A percentile compares a stretch with the other conserved stretches of the same genome.
Evolutionary conservation across 2,329 filamentous ascomycete species (phyloP).

Genomic region (Fusarium chuoi): DNA sequence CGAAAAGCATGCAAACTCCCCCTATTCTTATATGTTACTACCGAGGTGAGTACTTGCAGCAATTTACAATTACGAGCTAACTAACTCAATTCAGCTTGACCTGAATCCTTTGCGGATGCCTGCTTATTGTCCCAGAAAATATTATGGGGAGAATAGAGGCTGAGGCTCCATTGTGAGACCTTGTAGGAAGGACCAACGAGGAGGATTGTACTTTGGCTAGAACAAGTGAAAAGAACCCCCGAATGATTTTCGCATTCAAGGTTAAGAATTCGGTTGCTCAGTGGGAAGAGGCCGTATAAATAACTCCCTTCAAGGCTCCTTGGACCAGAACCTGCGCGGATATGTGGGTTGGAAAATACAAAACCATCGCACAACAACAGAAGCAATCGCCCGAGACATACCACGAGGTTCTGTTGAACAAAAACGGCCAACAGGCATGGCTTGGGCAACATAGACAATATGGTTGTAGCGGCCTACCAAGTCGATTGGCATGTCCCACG

Average conservation of each 20-base stretch:
- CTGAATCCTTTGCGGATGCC: conserved; percentile 4
- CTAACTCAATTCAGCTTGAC: conserved; percentile 18
- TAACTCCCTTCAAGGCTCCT: neutral
- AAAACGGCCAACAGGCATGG: conserved; percentile 20
- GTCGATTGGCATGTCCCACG: neutral
- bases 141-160: conserved; percentile 8
- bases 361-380: conserved; percentile 9
- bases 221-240: neutral
- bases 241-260: neutral
- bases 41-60: conserved; percentile 24
- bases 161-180: conserved; percentile 35
- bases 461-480: neutral
- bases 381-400: conserved; percentile 17
- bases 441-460: neutral
- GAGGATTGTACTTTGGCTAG: conserved; percentile 1
- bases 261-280: neutral
- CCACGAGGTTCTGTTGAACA: conserved; percentile 17
- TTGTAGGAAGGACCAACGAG: conserved; percentile 13
- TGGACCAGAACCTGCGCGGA: neutral
- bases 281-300: neutral
- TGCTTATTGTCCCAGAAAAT: conserved; percentile 12
- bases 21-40: conserved; percentile 36
- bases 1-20: conserved; percentile 43
- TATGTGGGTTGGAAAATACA: neutral
- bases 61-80: conserved; percentile 19